Percentiles rank a stretch among this genome's conserved stretches.
These are phyloP conservation scores for Phlebiopsis flavidoalba DNA, from an alignment of 768 basidiomycete species.

Conservation along the genomic window DNA sequence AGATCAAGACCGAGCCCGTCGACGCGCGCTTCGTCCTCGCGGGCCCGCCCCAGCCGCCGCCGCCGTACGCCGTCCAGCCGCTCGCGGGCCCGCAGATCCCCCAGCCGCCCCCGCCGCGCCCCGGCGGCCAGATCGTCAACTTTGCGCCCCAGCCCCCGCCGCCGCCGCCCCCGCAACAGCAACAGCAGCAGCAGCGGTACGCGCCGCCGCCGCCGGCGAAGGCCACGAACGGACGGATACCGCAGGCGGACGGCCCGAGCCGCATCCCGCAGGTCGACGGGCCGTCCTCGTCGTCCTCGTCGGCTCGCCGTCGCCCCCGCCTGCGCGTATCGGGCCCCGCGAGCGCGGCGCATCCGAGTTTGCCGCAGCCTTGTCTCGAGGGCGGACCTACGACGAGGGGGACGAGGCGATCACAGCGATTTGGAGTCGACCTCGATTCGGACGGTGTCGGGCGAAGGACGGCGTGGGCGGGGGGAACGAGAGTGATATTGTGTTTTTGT, in stretches of 20 bases:
- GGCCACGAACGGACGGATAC: slow-evolving; percentile 3
- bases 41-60: slow-evolving; percentile 27
- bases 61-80: slow-evolving; percentile 53
- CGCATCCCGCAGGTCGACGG: slow-evolving; percentile 80
- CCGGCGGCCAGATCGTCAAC: slow-evolving; percentile 54
- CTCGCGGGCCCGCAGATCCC: slow-evolving; percentile 64
- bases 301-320: slow-evolving; percentile 67
- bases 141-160: slow-evolving; percentile 33
- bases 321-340: slow-evolving; percentile 60
- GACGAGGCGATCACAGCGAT: slow-evolving; percentile 91
- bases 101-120: slow-evolving; percentile 36
- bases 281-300: slow-evolving; percentile 54
- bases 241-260: slow-evolving; percentile 11
- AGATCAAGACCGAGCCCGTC: slow-evolving; percentile 71
- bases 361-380: slow-evolving; percentile 57
- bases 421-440: slow-evolving; percentile 92
- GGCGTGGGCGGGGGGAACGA: slow-evolving; percentile 64
- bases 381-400: slow-evolving; percentile 39
- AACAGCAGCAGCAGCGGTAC: neutral
- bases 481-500: slow-evolving; percentile 91
- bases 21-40: slow-evolving; percentile 65
- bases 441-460: slow-evolving; percentile 83
- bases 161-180: slow-evolving; percentile 18
- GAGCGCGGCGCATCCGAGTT: slow-evolving; percentile 63
- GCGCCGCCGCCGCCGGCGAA: neutral